Base-by-base conservation (phyloP, 805 yeast species). In the Blastobotrys attinorum region DNA sequence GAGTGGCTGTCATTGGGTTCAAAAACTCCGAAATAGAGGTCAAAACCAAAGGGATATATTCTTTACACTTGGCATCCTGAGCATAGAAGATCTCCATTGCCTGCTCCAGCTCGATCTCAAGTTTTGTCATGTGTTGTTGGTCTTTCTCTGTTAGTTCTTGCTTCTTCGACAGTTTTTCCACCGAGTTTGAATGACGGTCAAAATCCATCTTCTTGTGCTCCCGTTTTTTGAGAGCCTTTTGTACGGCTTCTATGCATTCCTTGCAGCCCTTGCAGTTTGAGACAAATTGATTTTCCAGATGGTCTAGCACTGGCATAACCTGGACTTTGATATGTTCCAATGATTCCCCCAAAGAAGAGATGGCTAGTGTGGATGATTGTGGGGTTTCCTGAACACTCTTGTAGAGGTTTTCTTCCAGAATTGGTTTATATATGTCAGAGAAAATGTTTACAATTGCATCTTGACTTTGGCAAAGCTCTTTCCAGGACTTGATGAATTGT, bases 121-220 rank as follows among this genome's bases (percentile, higher is more conserved):
- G 37, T 39, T 60, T 57, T 25, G 51, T 52, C 31, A 62, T 39
- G 15, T 47, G 41, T 15, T 31, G 27, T 43, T 53, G 48, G 21
- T 56, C 67, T 40, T 60, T 60, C 18, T 61, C 66, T 20, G 57
- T 46, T 31, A 48, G 43, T 5, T 22, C 16, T 3, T 22, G 17
- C 50, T 62, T 61, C 37, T 51, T 46, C 36, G 47, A 40, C 43
- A 54, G 47, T 47, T 58, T 61, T 29, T 61, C 65, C 15, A 61
- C 56, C 13, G 55, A 34, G 41, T 62, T 60, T 16, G 56, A 46
- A 37, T 45, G 50, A 7, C 67, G 54, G 47, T 63, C 68, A 47
- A 51, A 64, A 50, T 63, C 68, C 23, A 62, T 48, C 54, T 64
- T 63, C 50, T 63, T 63, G 51, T 62, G 66, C 22, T 57, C 62